These are phyloP conservation scores for Trypanosoma scelopori DNA, from an alignment of 208 protist genomes.

Conservation along the genomic window DNA sequence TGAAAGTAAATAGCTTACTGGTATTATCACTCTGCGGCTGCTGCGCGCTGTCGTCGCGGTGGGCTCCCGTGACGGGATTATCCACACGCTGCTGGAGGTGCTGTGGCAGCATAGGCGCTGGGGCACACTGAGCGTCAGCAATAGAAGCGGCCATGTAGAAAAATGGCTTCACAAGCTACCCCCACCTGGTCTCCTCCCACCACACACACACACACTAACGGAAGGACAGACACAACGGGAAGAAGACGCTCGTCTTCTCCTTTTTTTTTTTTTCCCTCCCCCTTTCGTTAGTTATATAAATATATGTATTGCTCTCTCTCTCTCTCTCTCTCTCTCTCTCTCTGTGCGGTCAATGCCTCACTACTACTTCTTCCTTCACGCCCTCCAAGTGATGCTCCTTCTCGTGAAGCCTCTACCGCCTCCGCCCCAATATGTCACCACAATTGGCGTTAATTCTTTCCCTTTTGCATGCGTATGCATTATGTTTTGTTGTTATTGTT, in stretches of 20 bases:
- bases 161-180: neutral
- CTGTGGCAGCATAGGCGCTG: neutral
- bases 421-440: neutral
- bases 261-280: constrained; percentile 30
- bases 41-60: neutral
- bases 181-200: neutral
- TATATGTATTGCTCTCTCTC: too few relatives aligned
- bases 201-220: neutral
- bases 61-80: neutral
- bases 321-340: neutral
- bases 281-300: too few relatives aligned
- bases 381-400: neutral
- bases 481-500: too few relatives aligned
- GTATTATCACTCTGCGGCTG: too few relatives aligned
- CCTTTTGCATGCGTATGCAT: neutral
- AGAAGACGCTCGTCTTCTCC: neutral
- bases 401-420: neutral
- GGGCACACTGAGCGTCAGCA: neutral
- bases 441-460: neutral
- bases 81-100: constrained; percentile 7
- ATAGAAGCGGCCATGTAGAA: neutral
- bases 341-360: too few relatives aligned
- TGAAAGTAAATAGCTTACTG: constrained; percentile 9
- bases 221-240: too few relatives aligned
- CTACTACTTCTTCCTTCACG: constrained; percentile 1